These are phyloP conservation scores for Leucoagaricus sp. DNA, from an alignment of 1,284 basidiomycete genomes.

Conservation along the genomic window DNA sequence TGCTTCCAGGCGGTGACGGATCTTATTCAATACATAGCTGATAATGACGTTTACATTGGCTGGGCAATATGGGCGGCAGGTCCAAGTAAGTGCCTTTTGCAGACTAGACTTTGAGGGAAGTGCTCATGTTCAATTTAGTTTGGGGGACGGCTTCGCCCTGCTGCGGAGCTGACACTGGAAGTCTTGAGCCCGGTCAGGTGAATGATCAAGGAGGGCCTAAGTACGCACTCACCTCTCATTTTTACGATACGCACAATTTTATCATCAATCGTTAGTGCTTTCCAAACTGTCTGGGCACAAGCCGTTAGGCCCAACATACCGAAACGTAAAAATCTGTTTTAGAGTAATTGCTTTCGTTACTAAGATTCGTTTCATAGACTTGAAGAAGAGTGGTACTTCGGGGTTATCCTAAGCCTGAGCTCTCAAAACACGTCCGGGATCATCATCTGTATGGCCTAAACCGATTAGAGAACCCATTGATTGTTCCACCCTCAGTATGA, in stretches of 20 bases:
- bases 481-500: no score
- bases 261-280: slow-evolving; percentile 31
- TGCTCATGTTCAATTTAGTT: slow-evolving; percentile 26
- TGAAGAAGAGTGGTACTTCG: slow-evolving; percentile 10
- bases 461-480: no score
- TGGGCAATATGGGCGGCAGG: slow-evolving; percentile 51
- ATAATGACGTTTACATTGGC: slow-evolving; percentile 47
- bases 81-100: slow-evolving; percentile 34
- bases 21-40: slow-evolving; percentile 38
- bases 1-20: slow-evolving; percentile 34
- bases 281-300: slow-evolving; percentile 43
- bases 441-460: no score
- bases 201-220: slow-evolving; percentile 37
- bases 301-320: slow-evolving; percentile 45
- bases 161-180: slow-evolving; percentile 46
- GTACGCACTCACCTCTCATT: slow-evolving; percentile 21
- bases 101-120: background rate
- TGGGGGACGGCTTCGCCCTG: slow-evolving; percentile 46
- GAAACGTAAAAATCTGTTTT: slow-evolving; percentile 26
- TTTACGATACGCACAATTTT: background rate
- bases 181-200: slow-evolving; percentile 42
- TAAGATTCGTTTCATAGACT: background rate
- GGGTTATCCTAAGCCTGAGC: background rate
- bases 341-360: background rate
- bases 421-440: no score